Evolutionary conservation across 177 flowering plant species (phyloP), one percentile per base, ranked within the genome.

Genomic region (Telopea speciosissima): DNA sequence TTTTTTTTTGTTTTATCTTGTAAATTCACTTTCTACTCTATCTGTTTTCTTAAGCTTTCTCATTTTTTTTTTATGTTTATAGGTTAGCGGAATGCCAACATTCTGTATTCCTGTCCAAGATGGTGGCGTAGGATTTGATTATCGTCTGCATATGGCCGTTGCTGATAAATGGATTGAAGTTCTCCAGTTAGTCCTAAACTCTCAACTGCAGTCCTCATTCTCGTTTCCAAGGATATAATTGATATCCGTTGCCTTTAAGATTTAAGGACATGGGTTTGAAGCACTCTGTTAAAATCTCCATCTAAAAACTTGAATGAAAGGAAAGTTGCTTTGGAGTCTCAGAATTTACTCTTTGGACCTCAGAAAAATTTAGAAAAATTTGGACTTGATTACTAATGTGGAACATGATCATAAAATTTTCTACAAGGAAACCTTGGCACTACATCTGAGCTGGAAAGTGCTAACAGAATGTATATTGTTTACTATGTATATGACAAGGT

Each of bases 21-120:
- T 52, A 3, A 14, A 52, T 5, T 28, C 31, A 28, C 4, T 28
- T 14, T 14, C 58, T 58, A 17, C 61, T n/a, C 19, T 19, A 16
- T 31, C 52, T 31, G 24, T 49, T 66, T 42, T 52, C 52, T 24
- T 31, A 60, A 28, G 33, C 11, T 25, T 13, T 24, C 36, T 59
- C 24, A 59, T 28, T 66, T 23, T 28, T 66, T 23, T 74, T 49
- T 60, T 65, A 59, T 63, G 22, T 28, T 62, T 74, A 40, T 85
- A 96, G 99, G 99, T 96, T 26, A 96, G 99, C 85, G 99, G 99
- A 82, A 96, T 93, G 98, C 99, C 99, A 68, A 77, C 98, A 33
- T 96, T 96, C 74, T 80, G 98, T 74, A 77, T 96, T 70, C 86
- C 97, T 76, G 83, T 87, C 58, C 83, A 90, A 79, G 98, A 96